Conservation (phyloP, 1,139 yeast species). For the Diutina catenulata region DNA sequence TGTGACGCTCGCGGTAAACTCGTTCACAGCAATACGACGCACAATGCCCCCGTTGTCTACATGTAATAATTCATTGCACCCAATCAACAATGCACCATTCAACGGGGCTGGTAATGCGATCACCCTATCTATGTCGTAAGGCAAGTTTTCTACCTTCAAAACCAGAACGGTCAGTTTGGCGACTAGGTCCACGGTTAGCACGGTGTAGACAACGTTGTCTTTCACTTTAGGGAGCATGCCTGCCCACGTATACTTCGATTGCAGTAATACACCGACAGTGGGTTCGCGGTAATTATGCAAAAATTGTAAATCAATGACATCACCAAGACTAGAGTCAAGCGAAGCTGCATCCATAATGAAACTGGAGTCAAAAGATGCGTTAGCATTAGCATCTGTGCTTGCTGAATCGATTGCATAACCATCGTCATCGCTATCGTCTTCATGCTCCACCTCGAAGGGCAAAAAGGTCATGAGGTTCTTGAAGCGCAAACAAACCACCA, state of each 20-base stretch:
- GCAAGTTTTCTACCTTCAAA: slow-evolving; percentile 50
- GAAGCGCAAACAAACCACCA: slow-evolving; percentile 54
- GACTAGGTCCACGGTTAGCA: slow-evolving; percentile 55
- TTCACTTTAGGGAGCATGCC: slow-evolving; percentile 51
- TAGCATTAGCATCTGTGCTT: slow-evolving; percentile 5
- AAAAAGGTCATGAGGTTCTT: slow-evolving; percentile 66
- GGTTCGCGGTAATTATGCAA: slow-evolving; percentile 68
- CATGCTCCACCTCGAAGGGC: slow-evolving; percentile 45
- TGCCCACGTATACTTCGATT: slow-evolving; percentile 62
- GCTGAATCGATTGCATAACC: neutral
- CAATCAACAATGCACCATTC: slow-evolving; percentile 62
- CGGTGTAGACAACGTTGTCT: slow-evolving; percentile 53
- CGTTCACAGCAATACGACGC: slow-evolving; percentile 57
- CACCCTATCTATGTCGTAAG: slow-evolving; percentile 61
- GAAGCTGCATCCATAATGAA: slow-evolving; percentile 46
- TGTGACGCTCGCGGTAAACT: slow-evolving; percentile 39
- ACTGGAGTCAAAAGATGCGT: slow-evolving; percentile 31
- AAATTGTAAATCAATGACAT: slow-evolving; percentile 56
- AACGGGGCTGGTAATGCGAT: slow-evolving; percentile 56
- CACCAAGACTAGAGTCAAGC: slow-evolving; percentile 46
- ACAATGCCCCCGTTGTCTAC: slow-evolving; percentile 73
- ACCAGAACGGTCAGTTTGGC: slow-evolving; percentile 57
- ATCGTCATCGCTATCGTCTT: slow-evolving; percentile 23
- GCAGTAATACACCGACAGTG: slow-evolving; percentile 62
- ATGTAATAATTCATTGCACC: slow-evolving; percentile 69